These are phyloP conservation scores for Zea mays DNA, from an alignment of 176 grass and related monocot genomes.

Conservation along the genomic window DNA sequence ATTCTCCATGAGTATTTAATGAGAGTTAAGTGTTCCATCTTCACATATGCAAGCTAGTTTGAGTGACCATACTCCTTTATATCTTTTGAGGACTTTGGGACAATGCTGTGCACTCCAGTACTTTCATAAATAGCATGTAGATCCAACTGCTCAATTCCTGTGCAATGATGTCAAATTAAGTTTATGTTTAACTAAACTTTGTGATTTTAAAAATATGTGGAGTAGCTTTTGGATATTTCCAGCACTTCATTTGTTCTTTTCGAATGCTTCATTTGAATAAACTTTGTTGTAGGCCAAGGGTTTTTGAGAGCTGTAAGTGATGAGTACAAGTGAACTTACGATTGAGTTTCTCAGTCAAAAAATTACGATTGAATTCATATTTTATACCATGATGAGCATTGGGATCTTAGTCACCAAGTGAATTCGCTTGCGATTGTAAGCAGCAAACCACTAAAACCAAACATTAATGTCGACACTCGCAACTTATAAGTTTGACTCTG, in stretches of 20 bases:
- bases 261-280: constrained; percentile 10
- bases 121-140: neutral
- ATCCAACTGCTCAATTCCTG: neutral
- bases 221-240: neutral
- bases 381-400: constrained; percentile 1
- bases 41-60: neutral
- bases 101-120: neutral
- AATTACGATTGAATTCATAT: neutral
- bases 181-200: neutral
- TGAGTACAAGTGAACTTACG: neutral
- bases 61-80: neutral
- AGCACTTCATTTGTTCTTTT: neutral
- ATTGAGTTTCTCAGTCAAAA: no score
- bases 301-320: neutral
- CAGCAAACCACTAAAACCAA: neutral
- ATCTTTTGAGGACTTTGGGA: neutral
- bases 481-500: neutral
- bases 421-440: neutral
- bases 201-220: constrained; percentile 4
- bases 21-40: neutral
- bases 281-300: neutral
- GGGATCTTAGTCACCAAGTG: neutral
- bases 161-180: constrained; percentile 1
- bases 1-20: neutral
- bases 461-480: neutral